These are phyloP conservation scores for Phyllosticta capitalensis DNA, from an alignment of 2,329 filamentous ascomycete genomes.

Conservation along the genomic window DNA sequence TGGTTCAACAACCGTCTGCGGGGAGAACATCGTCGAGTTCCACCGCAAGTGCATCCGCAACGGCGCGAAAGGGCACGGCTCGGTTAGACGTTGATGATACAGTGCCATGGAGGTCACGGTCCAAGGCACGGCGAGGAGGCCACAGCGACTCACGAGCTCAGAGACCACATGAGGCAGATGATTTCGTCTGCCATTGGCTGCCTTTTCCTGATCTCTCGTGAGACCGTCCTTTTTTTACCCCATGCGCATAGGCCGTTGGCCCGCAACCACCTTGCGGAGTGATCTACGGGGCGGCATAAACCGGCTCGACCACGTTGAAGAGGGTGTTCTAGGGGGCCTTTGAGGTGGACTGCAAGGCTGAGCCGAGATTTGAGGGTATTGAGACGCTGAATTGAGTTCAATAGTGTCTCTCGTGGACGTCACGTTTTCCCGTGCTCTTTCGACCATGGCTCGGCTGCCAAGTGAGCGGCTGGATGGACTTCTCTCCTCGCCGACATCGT, in stretches of 20 bases:
- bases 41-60: background rate
- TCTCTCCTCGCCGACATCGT: background rate
- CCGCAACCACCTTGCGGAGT: background rate
- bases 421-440: background rate
- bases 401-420: background rate
- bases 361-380: background rate
- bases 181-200: background rate
- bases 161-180: background rate
- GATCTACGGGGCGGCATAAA: background rate
- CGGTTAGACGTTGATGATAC: background rate
- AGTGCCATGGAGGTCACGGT: background rate
- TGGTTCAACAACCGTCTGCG: background rate
- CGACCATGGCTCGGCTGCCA: background rate
- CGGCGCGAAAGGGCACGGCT: background rate
- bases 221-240: background rate
- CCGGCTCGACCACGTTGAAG: background rate
- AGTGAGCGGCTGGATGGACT: background rate
- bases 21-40: background rate
- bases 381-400: background rate
- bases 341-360: background rate
- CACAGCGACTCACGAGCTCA: background rate
- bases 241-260: background rate
- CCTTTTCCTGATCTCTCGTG: background rate
- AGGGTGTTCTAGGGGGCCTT: background rate
- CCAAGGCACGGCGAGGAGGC: background rate